Evolutionary conservation across 805 yeast genomes (phyloP).

Genomic region (Kluyveromyces wickerhamii): DNA sequence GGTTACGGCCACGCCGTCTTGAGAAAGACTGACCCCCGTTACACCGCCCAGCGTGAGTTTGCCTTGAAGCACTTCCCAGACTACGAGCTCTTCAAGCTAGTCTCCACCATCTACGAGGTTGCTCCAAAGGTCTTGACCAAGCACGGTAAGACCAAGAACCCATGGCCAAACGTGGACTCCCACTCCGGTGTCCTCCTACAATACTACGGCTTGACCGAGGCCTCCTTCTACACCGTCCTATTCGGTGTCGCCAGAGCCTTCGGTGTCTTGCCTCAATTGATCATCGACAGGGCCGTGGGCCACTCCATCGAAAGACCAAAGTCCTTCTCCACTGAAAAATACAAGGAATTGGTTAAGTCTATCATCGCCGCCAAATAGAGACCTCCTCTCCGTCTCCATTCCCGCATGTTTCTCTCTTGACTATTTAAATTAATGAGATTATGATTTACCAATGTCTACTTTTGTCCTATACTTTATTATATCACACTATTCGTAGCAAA

Average conservation of each 20-base stretch:
- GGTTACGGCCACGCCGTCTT: constrained; percentile 87
- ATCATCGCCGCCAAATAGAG: constrained; percentile 23
- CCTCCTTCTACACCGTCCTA: constrained; percentile 75
- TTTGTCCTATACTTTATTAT: no score
- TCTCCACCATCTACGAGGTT: constrained; percentile 59
- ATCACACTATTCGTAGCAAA: no score
- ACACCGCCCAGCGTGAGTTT: constrained; percentile 64
- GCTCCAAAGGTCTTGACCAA: constrained; percentile 68
- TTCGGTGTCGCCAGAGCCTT: constrained; percentile 84
- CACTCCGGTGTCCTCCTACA: constrained; percentile 81
- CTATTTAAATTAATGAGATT: no score
- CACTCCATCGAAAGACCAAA: constrained; percentile 83
- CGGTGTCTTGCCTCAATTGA: constrained; percentile 80
- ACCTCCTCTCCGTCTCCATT: no score
- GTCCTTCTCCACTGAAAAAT: constrained; percentile 90
- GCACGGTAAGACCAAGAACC: constrained; percentile 84
- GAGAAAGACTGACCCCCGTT: constrained; percentile 79
- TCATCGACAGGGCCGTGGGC: constrained; percentile 78
- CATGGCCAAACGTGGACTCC: constrained; percentile 89
- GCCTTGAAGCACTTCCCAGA: constrained; percentile 80
- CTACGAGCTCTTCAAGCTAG: constrained; percentile 70
- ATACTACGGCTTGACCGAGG: constrained; percentile 78
- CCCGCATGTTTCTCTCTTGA: no score
- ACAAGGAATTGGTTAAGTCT: constrained; percentile 66
- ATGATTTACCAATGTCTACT: no score